These are phyloP conservation scores for Nasturtium officinale DNA, from an alignment of 345 rosid species.

Conservation along the genomic window DNA sequence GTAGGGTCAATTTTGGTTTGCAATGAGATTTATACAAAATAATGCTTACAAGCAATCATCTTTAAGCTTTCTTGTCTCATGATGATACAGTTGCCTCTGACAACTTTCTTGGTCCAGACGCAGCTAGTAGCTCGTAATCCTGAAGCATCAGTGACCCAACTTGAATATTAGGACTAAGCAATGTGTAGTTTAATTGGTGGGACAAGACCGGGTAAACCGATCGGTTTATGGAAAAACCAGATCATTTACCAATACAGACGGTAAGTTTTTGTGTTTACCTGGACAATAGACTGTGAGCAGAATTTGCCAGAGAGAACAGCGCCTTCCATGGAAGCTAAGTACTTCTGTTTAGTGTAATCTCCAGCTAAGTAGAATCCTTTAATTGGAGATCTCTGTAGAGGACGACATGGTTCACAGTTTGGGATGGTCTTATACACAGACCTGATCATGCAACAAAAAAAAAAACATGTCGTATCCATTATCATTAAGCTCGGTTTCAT, in stretches of 20 bases:
- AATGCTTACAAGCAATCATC: conserved; percentile 21
- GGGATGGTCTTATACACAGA: conserved; percentile 93
- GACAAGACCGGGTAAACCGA: neutral
- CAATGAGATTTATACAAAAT: conserved; percentile 25
- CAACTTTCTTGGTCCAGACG: conserved; percentile 46
- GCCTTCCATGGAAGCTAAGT: conserved; percentile 98
- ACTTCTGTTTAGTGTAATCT: conserved; percentile 94
- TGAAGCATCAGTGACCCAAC: conserved; percentile 28
- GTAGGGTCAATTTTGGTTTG: conserved; percentile 24
- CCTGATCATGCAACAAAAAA: conserved; percentile 47
- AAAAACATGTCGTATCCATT: neutral
- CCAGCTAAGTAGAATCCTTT: conserved; percentile 90
- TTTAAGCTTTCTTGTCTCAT: conserved; percentile 19
- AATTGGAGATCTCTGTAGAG: conserved; percentile 85
- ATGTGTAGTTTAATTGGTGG: neutral
- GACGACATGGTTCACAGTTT: conserved; percentile 89
- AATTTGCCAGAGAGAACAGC: conserved; percentile 94
- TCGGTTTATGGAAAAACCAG: neutral
- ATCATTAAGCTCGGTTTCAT: neutral
- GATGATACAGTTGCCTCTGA: conserved; percentile 51
- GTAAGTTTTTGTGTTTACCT: conserved; percentile 52
- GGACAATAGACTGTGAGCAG: conserved; percentile 78
- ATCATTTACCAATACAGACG: neutral
- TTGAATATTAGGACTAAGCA: neutral
- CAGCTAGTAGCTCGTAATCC: conserved; percentile 60